A percentile compares a stretch with the other conserved stretches of the same genome.
These are phyloP conservation scores for Spathaspora hagerdaliae DNA, from an alignment of 805 yeast species.

Conservation along the genomic window DNA sequence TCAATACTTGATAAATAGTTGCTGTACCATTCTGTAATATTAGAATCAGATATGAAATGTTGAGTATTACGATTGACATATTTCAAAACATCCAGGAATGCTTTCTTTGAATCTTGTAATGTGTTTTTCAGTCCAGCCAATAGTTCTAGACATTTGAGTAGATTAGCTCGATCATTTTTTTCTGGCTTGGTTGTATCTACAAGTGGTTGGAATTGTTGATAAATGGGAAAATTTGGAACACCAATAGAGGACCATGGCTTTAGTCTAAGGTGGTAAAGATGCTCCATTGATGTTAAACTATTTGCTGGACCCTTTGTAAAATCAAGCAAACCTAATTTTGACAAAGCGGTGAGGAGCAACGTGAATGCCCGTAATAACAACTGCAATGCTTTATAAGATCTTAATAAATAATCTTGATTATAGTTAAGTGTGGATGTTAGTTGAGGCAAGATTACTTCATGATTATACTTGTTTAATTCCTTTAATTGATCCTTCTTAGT, in stretches of 20 bases:
- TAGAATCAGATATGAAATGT: slow-evolving; percentile 1
- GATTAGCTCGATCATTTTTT: slow-evolving; percentile 1
- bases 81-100: neutral
- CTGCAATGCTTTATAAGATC: slow-evolving; percentile 13
- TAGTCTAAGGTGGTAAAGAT: slow-evolving; percentile 49
- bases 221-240: slow-evolving; percentile 62
- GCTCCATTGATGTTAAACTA: slow-evolving; percentile 19
- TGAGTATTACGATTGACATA: slow-evolving; percentile 3
- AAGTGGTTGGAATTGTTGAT: slow-evolving; percentile 25
- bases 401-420: slow-evolving; percentile 17
- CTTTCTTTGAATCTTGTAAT: neutral
- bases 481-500: slow-evolving; percentile 40
- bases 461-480: slow-evolving; percentile 24
- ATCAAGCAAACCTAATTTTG: slow-evolving; percentile 15
- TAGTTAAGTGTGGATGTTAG: slow-evolving; percentile 23
- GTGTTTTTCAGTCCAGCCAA: slow-evolving; percentile 1
- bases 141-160: slow-evolving; percentile 5
- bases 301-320: slow-evolving; percentile 24
- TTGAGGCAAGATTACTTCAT: slow-evolving; percentile 31
- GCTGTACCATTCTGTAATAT: slow-evolving; percentile 15
- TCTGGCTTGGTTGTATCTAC: slow-evolving; percentile 2
- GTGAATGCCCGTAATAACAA: slow-evolving; percentile 18
- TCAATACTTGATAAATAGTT: slow-evolving; percentile 14
- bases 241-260: slow-evolving; percentile 81
- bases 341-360: slow-evolving; percentile 14